Percentiles rank a stretch among this genome's conserved stretches.
Conservation (phyloP, 2,329 filamentous ascomycete genomes). For the Aspergillus alliaceus region DNA sequence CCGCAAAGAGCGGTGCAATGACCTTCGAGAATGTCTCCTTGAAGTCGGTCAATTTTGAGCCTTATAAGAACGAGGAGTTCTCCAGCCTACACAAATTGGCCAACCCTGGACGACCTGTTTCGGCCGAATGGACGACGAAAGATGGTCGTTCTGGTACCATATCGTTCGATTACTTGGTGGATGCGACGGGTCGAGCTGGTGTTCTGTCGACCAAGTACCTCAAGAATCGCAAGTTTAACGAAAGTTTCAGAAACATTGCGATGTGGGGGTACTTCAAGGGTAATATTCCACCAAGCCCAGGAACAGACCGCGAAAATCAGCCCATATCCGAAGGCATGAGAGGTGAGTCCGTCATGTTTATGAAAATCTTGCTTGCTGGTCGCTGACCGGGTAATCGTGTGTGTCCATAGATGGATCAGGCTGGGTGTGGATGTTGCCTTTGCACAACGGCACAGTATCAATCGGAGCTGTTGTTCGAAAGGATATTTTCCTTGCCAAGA, state of each 20-base stretch:
- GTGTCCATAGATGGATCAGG: neutral
- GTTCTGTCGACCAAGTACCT: constrained; percentile 45
- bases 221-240: constrained; percentile 50
- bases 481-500: too few species aligned
- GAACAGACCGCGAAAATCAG: too few species aligned
- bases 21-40: neutral
- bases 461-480: too few species aligned
- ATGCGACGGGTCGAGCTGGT: constrained; percentile 50
- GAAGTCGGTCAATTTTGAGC: neutral
- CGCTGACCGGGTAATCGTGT: too few species aligned
- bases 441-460: neutral
- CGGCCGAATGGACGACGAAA: too few species aligned
- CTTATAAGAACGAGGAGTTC: neutral
- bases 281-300: too few species aligned
- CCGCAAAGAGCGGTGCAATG: neutral
- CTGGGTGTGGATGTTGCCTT: neutral
- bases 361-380: too few species aligned
- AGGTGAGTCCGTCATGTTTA: too few species aligned
- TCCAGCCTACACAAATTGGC: neutral
- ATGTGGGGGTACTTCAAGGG: constrained; percentile 56
- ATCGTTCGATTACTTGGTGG: constrained; percentile 53
- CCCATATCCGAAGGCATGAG: too few species aligned
- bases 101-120: constrained; percentile 3
- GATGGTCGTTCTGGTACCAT: too few species aligned
- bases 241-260: constrained; percentile 52